Evolutionary conservation across 257 asterid genomes (phyloP).

Genomic region (Solanum sejunctum): DNA sequence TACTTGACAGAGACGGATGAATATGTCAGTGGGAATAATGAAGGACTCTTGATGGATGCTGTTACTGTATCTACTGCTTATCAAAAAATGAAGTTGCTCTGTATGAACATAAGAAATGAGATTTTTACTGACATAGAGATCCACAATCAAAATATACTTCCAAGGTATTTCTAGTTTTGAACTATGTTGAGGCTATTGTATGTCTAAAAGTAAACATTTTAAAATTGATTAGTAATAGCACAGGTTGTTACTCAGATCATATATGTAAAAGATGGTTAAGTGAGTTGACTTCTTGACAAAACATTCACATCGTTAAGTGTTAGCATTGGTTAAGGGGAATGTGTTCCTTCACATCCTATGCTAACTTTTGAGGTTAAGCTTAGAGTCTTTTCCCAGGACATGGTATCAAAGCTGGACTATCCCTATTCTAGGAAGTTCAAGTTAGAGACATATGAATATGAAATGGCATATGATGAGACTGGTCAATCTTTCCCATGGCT

Average conservation of each 20-base stretch:
- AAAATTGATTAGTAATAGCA: not conserved
- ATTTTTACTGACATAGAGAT: slow-evolving; percentile 38
- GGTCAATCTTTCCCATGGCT: not conserved
- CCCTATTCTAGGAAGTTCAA: not conserved
- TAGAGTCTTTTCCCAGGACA: not conserved
- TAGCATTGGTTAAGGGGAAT: not conserved
- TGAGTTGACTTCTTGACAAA: not conserved
- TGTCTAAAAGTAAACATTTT: not conserved
- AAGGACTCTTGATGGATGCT: slow-evolving; percentile 28
- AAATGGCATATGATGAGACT: not conserved
- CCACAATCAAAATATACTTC: slow-evolving; percentile 43
- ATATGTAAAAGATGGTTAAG: not conserved
- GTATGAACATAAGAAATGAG: slow-evolving; percentile 34
- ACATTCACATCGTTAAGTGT: not conserved
- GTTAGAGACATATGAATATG: not conserved
- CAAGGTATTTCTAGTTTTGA: slow-evolving; percentile 20
- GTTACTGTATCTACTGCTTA: slow-evolving; percentile 32
- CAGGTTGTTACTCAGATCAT: not conserved
- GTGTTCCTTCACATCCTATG: not conserved
- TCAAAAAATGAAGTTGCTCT: slow-evolving; percentile 34
- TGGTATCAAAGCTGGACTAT: not conserved
- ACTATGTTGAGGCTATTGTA: not conserved
- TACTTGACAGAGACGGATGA: slow-evolving; percentile 47
- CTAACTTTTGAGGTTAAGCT: not conserved
- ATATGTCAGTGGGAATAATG: slow-evolving; percentile 37